Evolutionary conservation across 2,329 filamentous ascomycete genomes (phyloP), one percentile per base, ranked within the genome.

Genomic region (Diaporthe velutina): DNA sequence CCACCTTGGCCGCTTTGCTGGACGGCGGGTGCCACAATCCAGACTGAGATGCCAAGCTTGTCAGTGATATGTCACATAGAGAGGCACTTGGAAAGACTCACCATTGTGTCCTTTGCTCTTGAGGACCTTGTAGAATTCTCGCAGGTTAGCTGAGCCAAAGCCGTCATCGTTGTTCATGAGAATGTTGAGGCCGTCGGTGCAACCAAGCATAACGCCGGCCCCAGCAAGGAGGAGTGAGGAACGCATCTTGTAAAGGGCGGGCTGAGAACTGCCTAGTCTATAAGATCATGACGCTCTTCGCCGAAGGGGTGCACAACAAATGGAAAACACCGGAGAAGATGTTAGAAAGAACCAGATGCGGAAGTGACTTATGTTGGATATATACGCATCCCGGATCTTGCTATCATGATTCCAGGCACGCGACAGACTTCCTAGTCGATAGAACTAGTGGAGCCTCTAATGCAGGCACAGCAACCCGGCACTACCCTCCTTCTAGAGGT

Each of bases 41-140:
- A 90, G 68, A 71, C 68, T 71, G 38, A 54, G n/a, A 15, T n/a
- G n/a, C 33, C 13, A 22, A 33, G 2, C 2, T 17, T 40, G 33
- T 68, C 13, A 68, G 64, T 40, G 4, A 13, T 8, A 40, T 25
- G 42, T 6, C n/a, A 13, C 55, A 25, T 19, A 22, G 22, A 19
- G 3, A 48, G 6, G 42, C 17, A 9, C 7, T 67, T 22, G 19
- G 8, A 6, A 55, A 6, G 2, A 61, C 52, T n/a, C 3, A 48
- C 85, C 87, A 77, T 91, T 91, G 82, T 91, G 91, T 80, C 91
- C 91, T 64, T 88, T 86, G 52, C 90, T 88, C 74, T 91, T 91
- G 71, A 82, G 75, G 25, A 79, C 77, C 60, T 77, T 78, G 78
- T 86, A 86, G 38, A 86, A 78, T 71, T 85, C 84, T 38, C 83